phyloP scores from a whole-genome alignment of 1,284 basidiomycete species.

The Coriolopsis trogii region DNA sequence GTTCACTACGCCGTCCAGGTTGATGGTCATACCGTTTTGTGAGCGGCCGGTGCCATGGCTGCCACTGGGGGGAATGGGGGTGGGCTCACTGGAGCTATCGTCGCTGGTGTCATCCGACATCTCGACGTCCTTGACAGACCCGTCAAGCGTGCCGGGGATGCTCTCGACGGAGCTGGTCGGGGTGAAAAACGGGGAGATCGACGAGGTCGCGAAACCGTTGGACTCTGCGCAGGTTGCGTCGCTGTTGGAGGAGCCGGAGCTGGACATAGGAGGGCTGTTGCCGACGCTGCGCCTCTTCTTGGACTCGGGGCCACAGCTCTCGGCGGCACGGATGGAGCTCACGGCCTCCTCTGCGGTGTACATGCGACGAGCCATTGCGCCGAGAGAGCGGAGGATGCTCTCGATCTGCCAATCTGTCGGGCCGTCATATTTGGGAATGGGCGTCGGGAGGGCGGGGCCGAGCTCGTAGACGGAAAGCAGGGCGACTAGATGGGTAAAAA shows the following conservation, averaged over 20 bases:
- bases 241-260: conserved; percentile 27
- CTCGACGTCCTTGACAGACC: conserved; percentile 31
- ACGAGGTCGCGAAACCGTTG: conserved; percentile 27
- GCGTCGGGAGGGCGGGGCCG: conserved; percentile 44
- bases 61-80: conserved; percentile 21
- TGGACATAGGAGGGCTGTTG: conserved; percentile 38
- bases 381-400: conserved; percentile 58
- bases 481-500: conserved; percentile 42
- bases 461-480: conserved; percentile 45
- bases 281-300: conserved; percentile 55
- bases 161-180: conserved; percentile 44
- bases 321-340: conserved; percentile 40
- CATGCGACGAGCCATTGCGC: conserved; percentile 59
- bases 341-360: conserved; percentile 59
- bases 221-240: conserved; percentile 23
- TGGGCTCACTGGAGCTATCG: conserved; percentile 26
- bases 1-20: conserved; percentile 47
- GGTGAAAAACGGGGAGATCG: conserved; percentile 34
- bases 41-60: conserved; percentile 24
- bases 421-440: conserved; percentile 65
- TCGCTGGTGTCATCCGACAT: conserved; percentile 29
- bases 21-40: conserved; percentile 39
- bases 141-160: conserved; percentile 40
- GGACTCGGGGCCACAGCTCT: conserved; percentile 45
- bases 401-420: conserved; percentile 68